Percentiles rank a stretch among this genome's conserved stretches.
Evolutionary conservation across 2,329 filamentous ascomycete species (phyloP).

Genomic region (Trichoderma endophyticum): DNA sequence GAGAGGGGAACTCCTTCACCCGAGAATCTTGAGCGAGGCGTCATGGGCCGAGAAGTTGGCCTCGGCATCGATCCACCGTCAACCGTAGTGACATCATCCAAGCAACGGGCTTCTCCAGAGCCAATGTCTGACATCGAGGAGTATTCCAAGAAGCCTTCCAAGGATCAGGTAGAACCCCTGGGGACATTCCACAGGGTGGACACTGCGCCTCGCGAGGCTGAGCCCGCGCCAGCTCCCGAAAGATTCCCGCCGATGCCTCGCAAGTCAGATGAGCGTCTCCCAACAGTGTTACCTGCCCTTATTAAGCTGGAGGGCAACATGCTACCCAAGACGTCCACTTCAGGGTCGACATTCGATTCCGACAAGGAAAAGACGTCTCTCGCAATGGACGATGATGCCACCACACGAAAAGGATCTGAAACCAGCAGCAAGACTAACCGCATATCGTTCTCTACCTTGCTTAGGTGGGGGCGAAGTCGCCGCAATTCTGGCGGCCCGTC

Average conservation of each 20-base stretch:
- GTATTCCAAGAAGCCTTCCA: background rate
- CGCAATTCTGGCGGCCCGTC: constrained; percentile 57
- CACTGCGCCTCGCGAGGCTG: constrained; percentile 21
- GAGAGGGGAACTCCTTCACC: constrained; percentile 50
- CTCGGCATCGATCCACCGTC: constrained; percentile 57
- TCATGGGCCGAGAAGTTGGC: constrained; percentile 57
- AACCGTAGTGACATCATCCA: constrained; percentile 54
- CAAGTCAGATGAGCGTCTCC: constrained; percentile 25
- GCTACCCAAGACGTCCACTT: constrained; percentile 46
- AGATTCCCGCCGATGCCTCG: background rate
- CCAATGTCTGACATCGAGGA: constrained; percentile 25
- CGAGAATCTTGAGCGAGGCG: constrained; percentile 57
- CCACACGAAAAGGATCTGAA: constrained; percentile 53
- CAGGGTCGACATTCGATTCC: constrained; percentile 47
- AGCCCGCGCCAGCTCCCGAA: background rate
- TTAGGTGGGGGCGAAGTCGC: constrained; percentile 65
- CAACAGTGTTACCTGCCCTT: constrained; percentile 24
- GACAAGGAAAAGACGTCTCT: constrained; percentile 37
- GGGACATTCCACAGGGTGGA: constrained; percentile 33
- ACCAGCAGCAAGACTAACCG: constrained; percentile 44
- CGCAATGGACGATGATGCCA: constrained; percentile 47
- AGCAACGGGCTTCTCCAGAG: constrained; percentile 37
- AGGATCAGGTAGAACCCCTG: constrained; percentile 23
- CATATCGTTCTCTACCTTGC: constrained; percentile 68
- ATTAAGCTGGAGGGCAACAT: constrained; percentile 39